These are phyloP conservation scores for Sphaerulina populicola DNA, from an alignment of 2,329 filamentous ascomycete species.

Conservation along the genomic window DNA sequence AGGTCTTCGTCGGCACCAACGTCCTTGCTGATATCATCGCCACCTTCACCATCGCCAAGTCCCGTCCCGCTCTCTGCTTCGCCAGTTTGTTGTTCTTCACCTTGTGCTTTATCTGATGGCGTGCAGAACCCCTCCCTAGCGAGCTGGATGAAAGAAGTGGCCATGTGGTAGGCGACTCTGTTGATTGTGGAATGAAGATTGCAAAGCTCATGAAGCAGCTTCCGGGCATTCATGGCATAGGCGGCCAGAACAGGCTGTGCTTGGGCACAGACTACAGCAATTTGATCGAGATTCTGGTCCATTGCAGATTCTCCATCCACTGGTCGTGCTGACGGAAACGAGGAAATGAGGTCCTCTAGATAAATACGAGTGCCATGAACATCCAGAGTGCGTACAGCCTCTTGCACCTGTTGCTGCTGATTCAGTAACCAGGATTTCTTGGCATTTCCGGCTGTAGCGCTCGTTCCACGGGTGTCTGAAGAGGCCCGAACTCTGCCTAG, in stretches of 20 bases:
- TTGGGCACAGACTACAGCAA: conserved; percentile 1
- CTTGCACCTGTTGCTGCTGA: conserved; percentile 3
- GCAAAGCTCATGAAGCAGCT: conserved; percentile 51
- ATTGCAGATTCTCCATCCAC: not conserved
- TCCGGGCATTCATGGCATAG: conserved; percentile 56
- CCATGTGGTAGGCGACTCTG: conserved; percentile 66
- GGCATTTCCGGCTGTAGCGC: conserved; percentile 52
- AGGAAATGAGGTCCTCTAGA: not conserved
- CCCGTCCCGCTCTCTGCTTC: conserved; percentile 87
- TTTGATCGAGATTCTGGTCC: not conserved
- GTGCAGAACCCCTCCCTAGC: conserved; percentile 83
- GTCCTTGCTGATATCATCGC: conserved; percentile 96
- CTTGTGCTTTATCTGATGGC: conserved; percentile 63
- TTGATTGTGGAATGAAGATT: conserved; percentile 61
- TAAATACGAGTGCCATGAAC: not conserved
- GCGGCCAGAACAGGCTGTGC: conserved; percentile 64
- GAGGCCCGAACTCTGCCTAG: conserved; percentile 10
- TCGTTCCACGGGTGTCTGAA: conserved; percentile 38
- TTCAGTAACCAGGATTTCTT: conserved; percentile 50
- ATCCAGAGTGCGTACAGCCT: not conserved
- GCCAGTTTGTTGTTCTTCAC: conserved; percentile 44
- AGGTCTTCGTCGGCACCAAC: conserved; percentile 89
- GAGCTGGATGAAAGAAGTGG: conserved; percentile 69
- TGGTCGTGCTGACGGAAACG: not conserved
- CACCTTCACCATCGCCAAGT: conserved; percentile 87